Percentiles rank a stretch among this genome's conserved stretches.
Evolutionary conservation across 1,284 basidiomycete genomes (phyloP).

Genomic region (Heterobasidion irregulare): DNA sequence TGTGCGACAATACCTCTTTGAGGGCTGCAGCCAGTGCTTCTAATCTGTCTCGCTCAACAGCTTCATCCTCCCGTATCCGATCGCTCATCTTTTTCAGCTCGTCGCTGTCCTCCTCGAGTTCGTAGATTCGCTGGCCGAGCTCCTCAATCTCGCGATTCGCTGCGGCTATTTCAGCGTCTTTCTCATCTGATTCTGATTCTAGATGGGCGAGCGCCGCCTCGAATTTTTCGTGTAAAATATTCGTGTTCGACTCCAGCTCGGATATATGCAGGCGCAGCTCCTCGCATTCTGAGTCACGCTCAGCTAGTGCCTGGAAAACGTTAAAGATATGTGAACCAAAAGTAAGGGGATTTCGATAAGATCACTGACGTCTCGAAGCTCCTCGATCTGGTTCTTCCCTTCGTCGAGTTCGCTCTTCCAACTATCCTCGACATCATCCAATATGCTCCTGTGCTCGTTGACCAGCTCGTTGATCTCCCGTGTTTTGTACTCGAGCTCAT

Average conservation of each 20-base stretch:
- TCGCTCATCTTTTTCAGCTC: conserved; percentile 41
- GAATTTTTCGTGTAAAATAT: conserved; percentile 65
- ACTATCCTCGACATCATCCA: conserved; percentile 63
- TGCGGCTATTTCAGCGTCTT: conserved; percentile 60
- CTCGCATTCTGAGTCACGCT: conserved; percentile 66
- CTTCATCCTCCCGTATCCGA: conserved; percentile 54
- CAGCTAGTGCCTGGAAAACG: conserved; percentile 49
- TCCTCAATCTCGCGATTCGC: conserved; percentile 71
- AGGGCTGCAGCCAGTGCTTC: conserved; percentile 66
- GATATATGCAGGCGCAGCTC: conserved; percentile 65
- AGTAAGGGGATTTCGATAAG: background rate
- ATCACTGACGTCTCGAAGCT: conserved; percentile 61
- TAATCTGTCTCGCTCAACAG: conserved; percentile 61
- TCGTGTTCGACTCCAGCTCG: conserved; percentile 63
- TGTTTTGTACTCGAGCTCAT: conserved; percentile 69
- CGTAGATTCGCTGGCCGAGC: conserved; percentile 56
- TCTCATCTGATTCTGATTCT: conserved; percentile 62
- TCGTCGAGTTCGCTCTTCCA: conserved; percentile 77
- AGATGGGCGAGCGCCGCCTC: conserved; percentile 66
- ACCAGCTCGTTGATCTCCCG: conserved; percentile 66
- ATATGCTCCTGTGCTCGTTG: conserved; percentile 56
- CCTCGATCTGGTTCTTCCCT: conserved; percentile 58
- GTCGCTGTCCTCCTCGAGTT: conserved; percentile 51
- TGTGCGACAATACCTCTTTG: conserved; percentile 56
- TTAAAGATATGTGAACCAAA: conserved; percentile 3